A percentile compares a stretch with the other conserved stretches of the same genome.
Evolutionary conservation across 495 filamentous ascomycete species (phyloP).

Genomic region (Pyronema omphalodes): DNA sequence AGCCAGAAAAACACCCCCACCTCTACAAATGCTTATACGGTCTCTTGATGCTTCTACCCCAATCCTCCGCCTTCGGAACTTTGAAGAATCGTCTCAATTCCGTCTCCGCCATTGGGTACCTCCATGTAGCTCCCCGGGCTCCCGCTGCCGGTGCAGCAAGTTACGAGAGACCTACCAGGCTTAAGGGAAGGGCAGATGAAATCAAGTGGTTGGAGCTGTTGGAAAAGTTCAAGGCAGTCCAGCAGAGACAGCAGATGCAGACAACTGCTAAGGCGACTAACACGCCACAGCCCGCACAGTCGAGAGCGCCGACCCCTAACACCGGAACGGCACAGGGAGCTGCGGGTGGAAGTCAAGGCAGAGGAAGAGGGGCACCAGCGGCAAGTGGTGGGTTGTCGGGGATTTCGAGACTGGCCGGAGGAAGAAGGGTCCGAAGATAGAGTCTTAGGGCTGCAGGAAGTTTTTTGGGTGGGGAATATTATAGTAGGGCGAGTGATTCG

Average conservation of each 20-base stretch:
- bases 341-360: neutral
- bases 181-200: slow-evolving; percentile 69
- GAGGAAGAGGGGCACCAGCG: neutral
- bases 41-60: slow-evolving; percentile 89
- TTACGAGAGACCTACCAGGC: slow-evolving; percentile 54
- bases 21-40: slow-evolving; percentile 98
- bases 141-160: slow-evolving; percentile 13
- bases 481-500: too few relatives aligned
- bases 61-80: slow-evolving; percentile 90
- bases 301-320: slow-evolving; percentile 18
- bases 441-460: neutral
- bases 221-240: slow-evolving; percentile 84
- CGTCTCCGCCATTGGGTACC: slow-evolving; percentile 88
- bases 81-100: slow-evolving; percentile 93
- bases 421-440: slow-evolving; percentile 16
- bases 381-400: slow-evolving; percentile 6
- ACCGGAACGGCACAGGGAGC: neutral
- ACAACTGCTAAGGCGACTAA: slow-evolving; percentile 11
- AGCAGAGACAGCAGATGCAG: slow-evolving; percentile 49
- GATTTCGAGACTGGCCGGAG: slow-evolving; percentile 16
- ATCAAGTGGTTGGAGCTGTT: slow-evolving; percentile 88
- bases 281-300: slow-evolving; percentile 13
- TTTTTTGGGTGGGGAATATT: too few relatives aligned
- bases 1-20: slow-evolving; percentile 88
- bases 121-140: slow-evolving; percentile 49